These are phyloP conservation scores for Camelina sativa DNA, from an alignment of 345 rosid genomes.

Conservation along the genomic window DNA sequence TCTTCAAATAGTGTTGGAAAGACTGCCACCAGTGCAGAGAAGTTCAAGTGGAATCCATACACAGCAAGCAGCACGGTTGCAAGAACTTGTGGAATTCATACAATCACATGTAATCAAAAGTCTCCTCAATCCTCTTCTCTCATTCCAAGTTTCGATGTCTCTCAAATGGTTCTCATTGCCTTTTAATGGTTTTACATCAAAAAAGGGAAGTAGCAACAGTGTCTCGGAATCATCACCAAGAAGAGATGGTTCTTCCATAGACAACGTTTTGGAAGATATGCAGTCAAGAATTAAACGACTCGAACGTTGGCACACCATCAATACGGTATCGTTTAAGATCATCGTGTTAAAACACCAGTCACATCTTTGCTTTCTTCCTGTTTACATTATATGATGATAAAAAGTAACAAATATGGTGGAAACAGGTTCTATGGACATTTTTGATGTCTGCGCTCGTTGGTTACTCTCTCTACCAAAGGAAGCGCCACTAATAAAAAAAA, in stretches of 20 bases:
- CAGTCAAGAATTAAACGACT: conserved; percentile 83
- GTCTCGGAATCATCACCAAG: conserved; percentile 79
- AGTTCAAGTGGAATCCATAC: conserved; percentile 76
- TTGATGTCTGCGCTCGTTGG: conserved; percentile 97
- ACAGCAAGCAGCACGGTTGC: conserved; percentile 85
- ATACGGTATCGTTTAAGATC: conserved; percentile 58
- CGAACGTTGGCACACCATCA: conserved; percentile 93
- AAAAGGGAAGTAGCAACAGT: conserved; percentile 70
- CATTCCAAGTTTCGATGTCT: conserved; percentile 10
- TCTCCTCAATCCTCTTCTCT: conserved; percentile 10
- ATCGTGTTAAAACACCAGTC: conserved; percentile 1
- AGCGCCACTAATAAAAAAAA: conserved; percentile 53
- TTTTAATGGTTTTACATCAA: neutral
- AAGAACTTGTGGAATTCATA: conserved; percentile 86
- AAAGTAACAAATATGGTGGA: conserved; percentile 9
- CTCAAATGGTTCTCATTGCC: conserved; percentile 3
- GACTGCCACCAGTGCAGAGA: conserved; percentile 69
- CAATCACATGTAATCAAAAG: conserved; percentile 77
- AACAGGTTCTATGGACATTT: conserved; percentile 95
- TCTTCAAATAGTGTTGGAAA: conserved; percentile 89
- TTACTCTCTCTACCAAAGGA: conserved; percentile 93
- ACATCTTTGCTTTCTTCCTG: neutral
- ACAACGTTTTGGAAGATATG: conserved; percentile 86
- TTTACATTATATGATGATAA: neutral
- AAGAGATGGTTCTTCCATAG: conserved; percentile 71